These are phyloP conservation scores for Polyporus arcularius DNA, from an alignment of 768 basidiomycete genomes.

Conservation along the genomic window DNA sequence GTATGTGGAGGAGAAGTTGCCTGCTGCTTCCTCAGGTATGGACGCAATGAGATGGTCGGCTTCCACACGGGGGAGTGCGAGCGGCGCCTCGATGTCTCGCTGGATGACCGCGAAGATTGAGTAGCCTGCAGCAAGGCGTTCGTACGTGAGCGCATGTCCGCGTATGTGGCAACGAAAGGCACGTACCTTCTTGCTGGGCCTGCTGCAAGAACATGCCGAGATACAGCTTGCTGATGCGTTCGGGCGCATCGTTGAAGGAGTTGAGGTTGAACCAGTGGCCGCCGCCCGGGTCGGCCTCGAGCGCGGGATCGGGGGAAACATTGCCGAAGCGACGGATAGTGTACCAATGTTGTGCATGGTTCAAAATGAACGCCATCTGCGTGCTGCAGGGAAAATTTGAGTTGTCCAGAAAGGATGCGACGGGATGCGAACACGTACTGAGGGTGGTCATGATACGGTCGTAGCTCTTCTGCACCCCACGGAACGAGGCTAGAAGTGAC, in stretches of 20 bases:
- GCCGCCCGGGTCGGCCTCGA: slow-evolving; percentile 45
- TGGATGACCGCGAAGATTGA: slow-evolving; percentile 79
- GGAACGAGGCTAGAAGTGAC: slow-evolving; percentile 59
- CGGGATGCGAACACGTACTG: slow-evolving; percentile 52
- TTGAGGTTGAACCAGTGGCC: slow-evolving; percentile 92
- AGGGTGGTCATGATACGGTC: slow-evolving; percentile 69
- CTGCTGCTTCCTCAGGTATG: slow-evolving; percentile 48
- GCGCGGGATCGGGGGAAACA: slow-evolving; percentile 39
- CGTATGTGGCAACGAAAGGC: background rate
- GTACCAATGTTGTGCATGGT: slow-evolving; percentile 88
- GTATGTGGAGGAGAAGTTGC: slow-evolving; percentile 2
- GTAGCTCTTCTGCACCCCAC: slow-evolving; percentile 86
- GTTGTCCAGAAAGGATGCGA: background rate
- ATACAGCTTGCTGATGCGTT: slow-evolving; percentile 84
- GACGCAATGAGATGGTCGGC: slow-evolving; percentile 72
- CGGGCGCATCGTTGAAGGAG: slow-evolving; percentile 66
- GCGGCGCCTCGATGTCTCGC: slow-evolving; percentile 51
- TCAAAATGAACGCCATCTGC: slow-evolving; percentile 86
- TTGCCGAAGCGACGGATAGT: slow-evolving; percentile 79
- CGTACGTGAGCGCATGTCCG: slow-evolving; percentile 1
- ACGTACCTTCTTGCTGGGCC: slow-evolving; percentile 78
- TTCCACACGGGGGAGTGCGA: slow-evolving; percentile 62
- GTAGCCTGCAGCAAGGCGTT: slow-evolving; percentile 53
- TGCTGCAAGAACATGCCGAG: slow-evolving; percentile 86
- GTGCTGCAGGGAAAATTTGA: slow-evolving; percentile 43